Evolutionary conservation across 192 early-diverging fungal genomes (phyloP).

Genomic region (Dispira parvispora): DNA sequence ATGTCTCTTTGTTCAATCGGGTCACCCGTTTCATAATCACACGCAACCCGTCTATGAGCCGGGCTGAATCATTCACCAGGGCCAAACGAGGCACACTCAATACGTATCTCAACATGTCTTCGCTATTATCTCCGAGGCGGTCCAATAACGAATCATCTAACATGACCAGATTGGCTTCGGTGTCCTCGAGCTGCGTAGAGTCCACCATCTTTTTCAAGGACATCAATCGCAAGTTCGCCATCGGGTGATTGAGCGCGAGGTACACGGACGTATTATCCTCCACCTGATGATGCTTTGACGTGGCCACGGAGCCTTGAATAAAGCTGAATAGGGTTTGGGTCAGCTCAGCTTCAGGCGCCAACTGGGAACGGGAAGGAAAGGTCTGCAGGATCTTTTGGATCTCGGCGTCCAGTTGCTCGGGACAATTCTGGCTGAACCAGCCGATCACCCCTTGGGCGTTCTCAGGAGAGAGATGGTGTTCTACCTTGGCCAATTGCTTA

Average conservation of each 20-base stretch:
- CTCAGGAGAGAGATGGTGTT: too few relatives aligned
- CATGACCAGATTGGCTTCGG: neutral
- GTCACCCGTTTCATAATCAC: neutral
- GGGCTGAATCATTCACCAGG: slow-evolving; percentile 11
- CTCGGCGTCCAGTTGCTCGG: too few relatives aligned
- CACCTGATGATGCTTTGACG: slow-evolving; percentile 8
- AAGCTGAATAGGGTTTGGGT: neutral
- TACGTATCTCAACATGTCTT: slow-evolving; percentile 25
- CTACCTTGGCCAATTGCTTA: too few relatives aligned
- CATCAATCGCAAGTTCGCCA: slow-evolving; percentile 5
- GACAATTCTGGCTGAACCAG: too few relatives aligned
- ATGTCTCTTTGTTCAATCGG: slow-evolving; percentile 10
- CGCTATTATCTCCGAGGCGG: slow-evolving; percentile 31
- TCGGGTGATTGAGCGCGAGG: neutral
- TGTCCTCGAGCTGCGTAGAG: neutral
- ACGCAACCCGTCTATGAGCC: slow-evolving; percentile 13
- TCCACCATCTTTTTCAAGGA: slow-evolving; percentile 8
- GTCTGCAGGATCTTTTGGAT: too few relatives aligned
- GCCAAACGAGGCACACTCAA: slow-evolving; percentile 17
- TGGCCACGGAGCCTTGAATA: slow-evolving; percentile 1
- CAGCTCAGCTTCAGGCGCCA: neutral
- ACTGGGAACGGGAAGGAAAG: too few relatives aligned
- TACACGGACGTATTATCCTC: neutral
- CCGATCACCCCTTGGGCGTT: too few relatives aligned
- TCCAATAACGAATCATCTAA: slow-evolving; percentile 11